Evolutionary conservation across 1,139 yeast genomes (phyloP), one percentile per base, ranked within the genome.

Genomic region (Chernovozyma sophiae-reginae): DNA sequence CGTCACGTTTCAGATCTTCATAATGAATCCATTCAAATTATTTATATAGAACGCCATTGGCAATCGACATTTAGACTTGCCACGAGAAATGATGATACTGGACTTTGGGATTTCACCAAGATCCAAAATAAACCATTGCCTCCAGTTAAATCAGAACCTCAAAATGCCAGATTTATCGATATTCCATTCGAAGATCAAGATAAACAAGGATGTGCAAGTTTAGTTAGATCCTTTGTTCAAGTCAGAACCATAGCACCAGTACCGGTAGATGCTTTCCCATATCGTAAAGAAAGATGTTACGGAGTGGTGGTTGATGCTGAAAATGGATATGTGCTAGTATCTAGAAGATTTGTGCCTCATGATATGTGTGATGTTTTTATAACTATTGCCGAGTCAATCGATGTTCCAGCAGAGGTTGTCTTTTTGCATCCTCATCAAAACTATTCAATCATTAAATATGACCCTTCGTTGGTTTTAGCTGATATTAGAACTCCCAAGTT

Each of bases 341-440:
- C 96, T 2, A 71, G 97, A 46, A 72, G 81, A 42, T 72, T 77
- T 40, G 86, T 89, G 14, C 95, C 96, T 3, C 95, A 87, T 60
- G 95, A 86, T 49, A 71, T 90, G 58, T 72, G 87, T 49, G 96
- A 89, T 56, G 72, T 87, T 17, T 72, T 79, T 36, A 72, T 90
- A 20, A 79, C 90, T 3, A 79, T 90, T 54, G 96, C 96, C 4
- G 96, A 89, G 46, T 82, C 95, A 2, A 77, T 86, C 16, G 80
- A 83, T 47, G 74, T 89, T 16, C 89, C 95, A 0, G 97, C 84
- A 1, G 71, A 79, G 43, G 92, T 87, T 20, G 81, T 81, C 20
- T 89, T 87, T 51, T 66, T 87, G 51, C 97, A 90, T 53, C 97
- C 97, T 24, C 79, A 86, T 36, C 87, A 84, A 51, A 89, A 89